Evolutionary conservation across 2,329 filamentous ascomycete genomes (phyloP).

Genomic region (Pseudocercospora eumusae): DNA sequence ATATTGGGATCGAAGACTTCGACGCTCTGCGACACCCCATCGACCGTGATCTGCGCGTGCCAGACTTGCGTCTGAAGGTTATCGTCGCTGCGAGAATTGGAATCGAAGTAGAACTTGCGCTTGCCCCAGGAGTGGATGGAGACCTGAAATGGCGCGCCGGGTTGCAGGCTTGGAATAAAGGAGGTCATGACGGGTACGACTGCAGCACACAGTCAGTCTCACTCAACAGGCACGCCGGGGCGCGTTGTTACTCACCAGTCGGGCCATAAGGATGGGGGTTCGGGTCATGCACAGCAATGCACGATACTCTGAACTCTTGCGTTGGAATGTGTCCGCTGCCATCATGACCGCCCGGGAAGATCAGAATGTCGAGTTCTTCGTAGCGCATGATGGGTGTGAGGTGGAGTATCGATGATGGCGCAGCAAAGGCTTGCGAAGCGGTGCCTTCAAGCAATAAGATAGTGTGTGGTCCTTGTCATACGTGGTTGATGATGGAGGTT

Average conservation of each 20-base stretch:
- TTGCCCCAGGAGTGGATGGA: conserved; percentile 74
- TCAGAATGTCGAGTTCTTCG: conserved; percentile 80
- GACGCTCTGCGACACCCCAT: conserved; percentile 57
- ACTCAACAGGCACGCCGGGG: not conserved
- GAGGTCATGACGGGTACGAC: conserved; percentile 55
- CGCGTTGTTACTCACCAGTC: not conserved
- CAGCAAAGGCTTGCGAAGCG: conserved; percentile 9
- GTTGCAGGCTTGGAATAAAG: conserved; percentile 67
- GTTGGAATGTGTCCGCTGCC: conserved; percentile 64
- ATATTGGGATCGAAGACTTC: conserved; percentile 57
- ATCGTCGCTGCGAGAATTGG: not conserved
- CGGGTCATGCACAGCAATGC: conserved; percentile 59
- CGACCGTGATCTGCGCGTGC: conserved; percentile 65
- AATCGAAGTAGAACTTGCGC: conserved; percentile 43
- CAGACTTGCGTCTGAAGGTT: conserved; percentile 24
- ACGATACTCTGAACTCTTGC: conserved; percentile 80
- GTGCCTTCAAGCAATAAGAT: conserved; percentile 7
- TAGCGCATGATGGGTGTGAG: conserved; percentile 65
- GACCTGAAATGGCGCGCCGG: conserved; percentile 64
- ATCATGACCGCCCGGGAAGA: conserved; percentile 62
- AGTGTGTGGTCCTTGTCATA: not conserved
- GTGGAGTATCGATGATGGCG: conserved; percentile 12
- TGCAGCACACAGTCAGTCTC: conserved; percentile 4
- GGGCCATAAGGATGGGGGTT: conserved; percentile 6
- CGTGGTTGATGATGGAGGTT: conserved; percentile 1